phyloP scores from a whole-genome alignment of 352 stramenopile genomes.

The Globisporangium carolinianum region DNA sequence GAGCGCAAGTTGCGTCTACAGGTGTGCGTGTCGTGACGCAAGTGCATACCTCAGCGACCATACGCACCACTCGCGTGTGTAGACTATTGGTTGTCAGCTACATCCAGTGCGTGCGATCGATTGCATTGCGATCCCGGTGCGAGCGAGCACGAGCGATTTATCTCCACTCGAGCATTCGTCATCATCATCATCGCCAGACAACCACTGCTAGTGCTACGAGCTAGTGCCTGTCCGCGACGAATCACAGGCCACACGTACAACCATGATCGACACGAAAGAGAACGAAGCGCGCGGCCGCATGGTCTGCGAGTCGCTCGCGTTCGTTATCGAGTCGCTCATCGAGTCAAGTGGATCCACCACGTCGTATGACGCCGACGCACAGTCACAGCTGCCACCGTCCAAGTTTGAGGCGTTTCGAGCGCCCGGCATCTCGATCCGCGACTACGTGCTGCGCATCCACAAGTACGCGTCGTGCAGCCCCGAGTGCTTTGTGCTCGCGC shows the following conservation, averaged over 20 bases:
- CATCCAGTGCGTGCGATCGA: neutral
- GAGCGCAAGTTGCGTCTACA: too few relatives aligned
- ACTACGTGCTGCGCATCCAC: slow-evolving; percentile 90
- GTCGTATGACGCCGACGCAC: neutral
- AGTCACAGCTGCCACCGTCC: slow-evolving; percentile 53
- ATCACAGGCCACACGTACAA: neutral
- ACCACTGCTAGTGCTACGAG: too few relatives aligned
- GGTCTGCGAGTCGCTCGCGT: slow-evolving; percentile 74
- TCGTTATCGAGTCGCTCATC: slow-evolving; percentile 77
- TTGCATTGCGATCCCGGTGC: too few relatives aligned
- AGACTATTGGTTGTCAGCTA: neutral
- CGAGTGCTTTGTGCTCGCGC: slow-evolving; percentile 97
- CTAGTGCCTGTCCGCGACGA: too few relatives aligned
- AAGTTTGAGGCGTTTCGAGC: slow-evolving; percentile 85
- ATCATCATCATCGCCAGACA: neutral
- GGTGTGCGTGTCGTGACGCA: neutral
- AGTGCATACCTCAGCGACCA: neutral
- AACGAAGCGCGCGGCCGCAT: slow-evolving; percentile 69
- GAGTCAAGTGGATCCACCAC: slow-evolving; percentile 32
- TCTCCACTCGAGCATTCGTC: neutral
- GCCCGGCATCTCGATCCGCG: slow-evolving; percentile 72
- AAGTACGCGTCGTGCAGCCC: slow-evolving; percentile 98
- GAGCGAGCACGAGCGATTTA: neutral
- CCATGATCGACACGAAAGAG: slow-evolving; percentile 37
- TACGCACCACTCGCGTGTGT: neutral